Conservation (phyloP, 176 grass and related monocot species). For the Poa annua region DNA sequence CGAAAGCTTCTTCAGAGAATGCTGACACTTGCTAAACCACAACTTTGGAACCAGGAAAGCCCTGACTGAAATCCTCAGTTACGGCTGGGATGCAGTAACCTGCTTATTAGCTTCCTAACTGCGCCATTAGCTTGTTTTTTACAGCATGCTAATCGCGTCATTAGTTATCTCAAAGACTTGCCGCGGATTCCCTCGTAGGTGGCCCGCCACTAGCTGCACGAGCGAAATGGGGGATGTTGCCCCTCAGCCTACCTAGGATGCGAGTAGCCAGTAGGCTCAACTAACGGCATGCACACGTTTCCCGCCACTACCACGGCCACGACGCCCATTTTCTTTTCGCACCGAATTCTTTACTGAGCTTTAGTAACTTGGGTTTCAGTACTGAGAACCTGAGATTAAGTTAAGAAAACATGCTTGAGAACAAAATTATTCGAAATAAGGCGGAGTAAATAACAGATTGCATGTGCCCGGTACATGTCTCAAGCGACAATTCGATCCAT, state of each 20-base stretch:
- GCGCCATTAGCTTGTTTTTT: no score
- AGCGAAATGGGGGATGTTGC: background rate
- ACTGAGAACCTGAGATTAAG: background rate
- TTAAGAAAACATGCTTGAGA: no score
- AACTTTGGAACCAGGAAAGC: no score
- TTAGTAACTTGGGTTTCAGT: background rate
- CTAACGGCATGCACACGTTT: slow-evolving; percentile 56
- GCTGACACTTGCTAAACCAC: background rate
- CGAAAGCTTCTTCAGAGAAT: background rate
- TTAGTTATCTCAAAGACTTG: slow-evolving; percentile 12
- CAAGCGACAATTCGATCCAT: background rate
- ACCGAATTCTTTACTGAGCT: background rate
- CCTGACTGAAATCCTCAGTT: no score
- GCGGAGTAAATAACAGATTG: no score
- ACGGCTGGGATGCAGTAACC: background rate
- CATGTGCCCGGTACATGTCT: background rate
- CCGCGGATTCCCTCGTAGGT: slow-evolving; percentile 35
- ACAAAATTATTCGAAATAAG: no score
- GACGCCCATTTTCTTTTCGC: slow-evolving; percentile 15
- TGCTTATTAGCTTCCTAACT: background rate
- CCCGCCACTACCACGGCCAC: slow-evolving; percentile 49
- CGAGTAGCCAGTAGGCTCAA: slow-evolving; percentile 32
- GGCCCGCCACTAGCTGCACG: slow-evolving; percentile 29
- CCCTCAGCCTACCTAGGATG: slow-evolving; percentile 36
- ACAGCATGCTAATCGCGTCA: background rate